Evolutionary conservation across 2,329 filamentous ascomycete species (phyloP).

Genomic region (Cordyceps militaris): DNA sequence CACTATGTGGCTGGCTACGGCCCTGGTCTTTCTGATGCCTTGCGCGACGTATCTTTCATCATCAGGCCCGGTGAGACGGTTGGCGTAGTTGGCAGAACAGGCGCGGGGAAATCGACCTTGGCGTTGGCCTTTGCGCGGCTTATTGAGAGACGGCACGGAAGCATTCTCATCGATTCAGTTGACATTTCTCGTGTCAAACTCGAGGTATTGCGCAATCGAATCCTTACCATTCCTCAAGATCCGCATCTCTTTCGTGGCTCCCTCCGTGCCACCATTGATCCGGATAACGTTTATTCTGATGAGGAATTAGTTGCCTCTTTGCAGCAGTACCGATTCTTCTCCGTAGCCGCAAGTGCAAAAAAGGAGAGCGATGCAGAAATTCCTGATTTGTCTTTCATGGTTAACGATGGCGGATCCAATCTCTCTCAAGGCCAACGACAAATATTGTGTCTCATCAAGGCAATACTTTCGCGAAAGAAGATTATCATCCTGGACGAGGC

Average conservation of each 20-base stretch:
- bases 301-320: slow-evolving; percentile 56
- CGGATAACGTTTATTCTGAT: slow-evolving; percentile 58
- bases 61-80: slow-evolving; percentile 55
- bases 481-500: slow-evolving; percentile 68
- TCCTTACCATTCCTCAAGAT: slow-evolving; percentile 67
- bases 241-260: slow-evolving; percentile 68
- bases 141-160: background rate
- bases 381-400: background rate
- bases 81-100: slow-evolving; percentile 21
- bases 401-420: slow-evolving; percentile 18
- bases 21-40: slow-evolving; percentile 55
- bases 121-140: background rate
- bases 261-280: slow-evolving; percentile 61
- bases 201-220: slow-evolving; percentile 55
- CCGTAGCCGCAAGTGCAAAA: background rate
- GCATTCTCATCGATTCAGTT: background rate
- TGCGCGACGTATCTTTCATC: slow-evolving; percentile 56
- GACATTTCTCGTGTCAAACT: slow-evolving; percentile 55
- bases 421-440: slow-evolving; percentile 64
- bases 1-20: slow-evolving; percentile 61
- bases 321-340: slow-evolving; percentile 53
- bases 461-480: slow-evolving; percentile 50
- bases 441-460: slow-evolving; percentile 58
- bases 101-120: slow-evolving; percentile 2
- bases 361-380: background rate